These are phyloP conservation scores for Amauroascus niger DNA, from an alignment of 2,329 filamentous ascomycete genomes.

Conservation along the genomic window DNA sequence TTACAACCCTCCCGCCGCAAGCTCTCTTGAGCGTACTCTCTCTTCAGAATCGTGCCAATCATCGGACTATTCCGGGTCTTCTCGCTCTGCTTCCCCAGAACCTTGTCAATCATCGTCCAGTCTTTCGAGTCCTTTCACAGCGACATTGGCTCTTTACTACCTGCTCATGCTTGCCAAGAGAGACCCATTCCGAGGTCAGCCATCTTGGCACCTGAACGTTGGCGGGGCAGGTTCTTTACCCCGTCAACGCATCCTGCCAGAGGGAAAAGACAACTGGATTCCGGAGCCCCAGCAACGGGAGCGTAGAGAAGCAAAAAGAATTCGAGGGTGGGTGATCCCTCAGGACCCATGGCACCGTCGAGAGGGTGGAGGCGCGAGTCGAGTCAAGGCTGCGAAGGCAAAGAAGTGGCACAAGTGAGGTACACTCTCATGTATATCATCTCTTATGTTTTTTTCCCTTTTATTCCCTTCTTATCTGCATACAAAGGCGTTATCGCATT, in stretches of 20 bases:
- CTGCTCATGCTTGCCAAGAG: conserved; percentile 57
- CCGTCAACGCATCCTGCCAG: conserved; percentile 44
- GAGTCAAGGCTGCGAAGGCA: conserved; percentile 20
- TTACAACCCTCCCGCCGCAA: conserved; percentile 12
- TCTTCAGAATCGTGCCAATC: conserved; percentile 26
- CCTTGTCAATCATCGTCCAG: conserved; percentile 16
- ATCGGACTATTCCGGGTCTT: conserved; percentile 26
- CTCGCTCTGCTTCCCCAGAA: conserved; percentile 20
- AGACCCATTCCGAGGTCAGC: conserved; percentile 48
- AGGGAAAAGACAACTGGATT: conserved; percentile 53
- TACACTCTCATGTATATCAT: not conserved
- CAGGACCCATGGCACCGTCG: conserved; percentile 51
- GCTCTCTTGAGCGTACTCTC: conserved; percentile 12
- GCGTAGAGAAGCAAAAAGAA: conserved; percentile 50
- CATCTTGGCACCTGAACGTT: conserved; percentile 50
- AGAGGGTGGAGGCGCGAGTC: conserved; percentile 38
- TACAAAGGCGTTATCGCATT: not conserved
- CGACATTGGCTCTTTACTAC: conserved; percentile 53
- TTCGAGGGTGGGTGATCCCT: conserved; percentile 54
- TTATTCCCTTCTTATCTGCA: not conserved
- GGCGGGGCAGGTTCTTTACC: conserved; percentile 50
- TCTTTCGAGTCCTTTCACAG: conserved; percentile 42
- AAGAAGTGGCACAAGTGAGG: conserved; percentile 33
- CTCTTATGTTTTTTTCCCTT: not conserved
- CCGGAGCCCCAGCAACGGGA: conserved; percentile 52